phyloP scores from a whole-genome alignment of 1,284 basidiomycete genomes.

The Schizophyllum amplum region DNA sequence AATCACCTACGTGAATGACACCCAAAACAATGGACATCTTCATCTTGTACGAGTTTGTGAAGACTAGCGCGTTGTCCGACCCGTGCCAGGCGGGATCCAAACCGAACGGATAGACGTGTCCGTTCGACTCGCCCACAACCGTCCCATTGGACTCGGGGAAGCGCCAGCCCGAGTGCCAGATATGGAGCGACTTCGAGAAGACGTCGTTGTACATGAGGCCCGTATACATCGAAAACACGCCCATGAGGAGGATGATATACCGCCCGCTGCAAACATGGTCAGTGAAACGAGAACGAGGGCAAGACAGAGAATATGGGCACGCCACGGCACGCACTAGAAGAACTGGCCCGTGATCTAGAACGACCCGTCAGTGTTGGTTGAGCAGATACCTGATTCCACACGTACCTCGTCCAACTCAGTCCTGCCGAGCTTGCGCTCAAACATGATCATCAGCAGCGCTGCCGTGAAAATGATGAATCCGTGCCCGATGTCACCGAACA shows the following conservation, averaged over 20 bases:
- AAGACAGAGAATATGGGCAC: neutral
- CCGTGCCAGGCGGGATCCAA: constrained; percentile 96
- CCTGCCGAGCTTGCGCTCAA: constrained; percentile 77
- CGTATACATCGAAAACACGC: constrained; percentile 90
- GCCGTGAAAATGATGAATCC: constrained; percentile 78
- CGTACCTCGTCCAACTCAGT: constrained; percentile 72
- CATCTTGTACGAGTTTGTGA: constrained; percentile 99
- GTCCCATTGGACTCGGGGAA: constrained; percentile 57
- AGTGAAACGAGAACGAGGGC: constrained; percentile 1
- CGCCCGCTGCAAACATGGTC: constrained; percentile 58
- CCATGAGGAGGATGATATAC: constrained; percentile 99
- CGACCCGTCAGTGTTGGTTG: neutral
- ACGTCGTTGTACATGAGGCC: constrained; percentile 99
- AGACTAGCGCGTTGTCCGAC: constrained; percentile 86
- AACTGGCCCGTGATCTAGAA: constrained; percentile 78
- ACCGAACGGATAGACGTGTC: constrained; percentile 84
- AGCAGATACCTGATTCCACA: constrained; percentile 28
- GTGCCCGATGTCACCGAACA: constrained; percentile 99
- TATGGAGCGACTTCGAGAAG: constrained; percentile 87
- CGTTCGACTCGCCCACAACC: constrained; percentile 48
- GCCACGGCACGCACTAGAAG: constrained; percentile 70
- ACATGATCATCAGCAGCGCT: constrained; percentile 79
- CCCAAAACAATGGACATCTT: constrained; percentile 98
- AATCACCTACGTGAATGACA: constrained; percentile 80
- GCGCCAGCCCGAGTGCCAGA: constrained; percentile 88